Conservation (phyloP, 345 rosid genomes). For the Eucalyptus virginea region DNA sequence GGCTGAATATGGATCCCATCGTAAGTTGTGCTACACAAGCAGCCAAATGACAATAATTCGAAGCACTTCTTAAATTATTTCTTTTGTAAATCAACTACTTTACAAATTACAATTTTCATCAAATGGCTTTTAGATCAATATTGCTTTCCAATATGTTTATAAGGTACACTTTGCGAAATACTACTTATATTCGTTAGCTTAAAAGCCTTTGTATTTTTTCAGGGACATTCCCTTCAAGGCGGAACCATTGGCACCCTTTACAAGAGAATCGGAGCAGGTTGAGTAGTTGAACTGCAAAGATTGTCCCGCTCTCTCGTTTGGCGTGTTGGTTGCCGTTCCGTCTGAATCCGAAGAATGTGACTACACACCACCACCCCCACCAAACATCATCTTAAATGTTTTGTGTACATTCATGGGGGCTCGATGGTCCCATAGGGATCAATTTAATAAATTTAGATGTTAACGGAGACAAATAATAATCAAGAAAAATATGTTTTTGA, state of each 20-base stretch:
- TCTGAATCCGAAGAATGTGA: neutral
- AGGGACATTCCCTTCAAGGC: neutral
- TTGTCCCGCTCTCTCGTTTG: neutral
- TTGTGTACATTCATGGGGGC: neutral
- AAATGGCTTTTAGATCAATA: too few species aligned
- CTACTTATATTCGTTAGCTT: neutral
- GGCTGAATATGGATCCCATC: neutral
- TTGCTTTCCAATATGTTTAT: too few species aligned
- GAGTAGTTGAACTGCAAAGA: neutral
- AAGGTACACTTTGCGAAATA: too few species aligned
- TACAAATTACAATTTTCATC: neutral
- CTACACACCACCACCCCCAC: neutral
- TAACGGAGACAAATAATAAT: neutral
- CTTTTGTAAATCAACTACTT: neutral
- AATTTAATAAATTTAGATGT: neutral
- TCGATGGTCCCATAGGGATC: neutral
- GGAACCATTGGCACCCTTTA: neutral
- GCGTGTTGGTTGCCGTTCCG: neutral
- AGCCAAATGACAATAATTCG: neutral
- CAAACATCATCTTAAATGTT: neutral
- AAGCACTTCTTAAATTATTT: too few species aligned
- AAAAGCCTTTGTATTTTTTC: neutral
- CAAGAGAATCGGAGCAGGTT: neutral
- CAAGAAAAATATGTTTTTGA: neutral
- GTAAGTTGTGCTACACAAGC: neutral